phyloP scores from a whole-genome alignment of 805 yeast species.

The Wickerhamiella australiensis region DNA sequence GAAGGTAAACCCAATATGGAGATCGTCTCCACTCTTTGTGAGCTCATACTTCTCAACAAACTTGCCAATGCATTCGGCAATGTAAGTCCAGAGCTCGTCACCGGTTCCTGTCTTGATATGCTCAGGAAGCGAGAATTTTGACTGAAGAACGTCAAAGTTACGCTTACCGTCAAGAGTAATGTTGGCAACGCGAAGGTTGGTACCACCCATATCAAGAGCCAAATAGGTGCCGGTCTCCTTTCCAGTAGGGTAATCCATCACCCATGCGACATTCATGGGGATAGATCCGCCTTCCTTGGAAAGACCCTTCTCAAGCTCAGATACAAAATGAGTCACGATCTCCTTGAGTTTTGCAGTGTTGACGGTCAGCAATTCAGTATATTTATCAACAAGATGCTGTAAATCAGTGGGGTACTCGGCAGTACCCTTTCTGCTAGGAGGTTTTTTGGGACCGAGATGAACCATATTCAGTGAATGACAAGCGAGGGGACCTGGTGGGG shows the following conservation, averaged over 20 bases:
- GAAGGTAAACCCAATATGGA: slow-evolving; percentile 90
- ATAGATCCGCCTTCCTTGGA: slow-evolving; percentile 57
- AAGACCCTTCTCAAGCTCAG: slow-evolving; percentile 73
- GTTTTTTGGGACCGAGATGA: slow-evolving; percentile 72
- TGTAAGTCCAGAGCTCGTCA: slow-evolving; percentile 72
- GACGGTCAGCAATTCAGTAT: slow-evolving; percentile 54
- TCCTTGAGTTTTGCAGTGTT: slow-evolving; percentile 45
- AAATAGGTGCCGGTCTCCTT: slow-evolving; percentile 77
- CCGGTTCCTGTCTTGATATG: slow-evolving; percentile 62
- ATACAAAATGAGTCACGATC: slow-evolving; percentile 63
- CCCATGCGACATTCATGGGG: slow-evolving; percentile 98
- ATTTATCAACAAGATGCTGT: slow-evolving; percentile 42
- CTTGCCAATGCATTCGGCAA: slow-evolving; percentile 64
- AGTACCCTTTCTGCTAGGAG: slow-evolving; percentile 65
- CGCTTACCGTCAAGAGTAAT: slow-evolving; percentile 74
- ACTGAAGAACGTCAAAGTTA: slow-evolving; percentile 74
- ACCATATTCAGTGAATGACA: slow-evolving; percentile 41
- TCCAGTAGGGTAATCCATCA: slow-evolving; percentile 85
- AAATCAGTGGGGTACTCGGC: slow-evolving; percentile 53
- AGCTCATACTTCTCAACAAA: slow-evolving; percentile 68
- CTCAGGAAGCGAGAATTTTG: slow-evolving; percentile 71
- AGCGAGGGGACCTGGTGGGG: background rate
- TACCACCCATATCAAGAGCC: slow-evolving; percentile 96
- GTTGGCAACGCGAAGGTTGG: slow-evolving; percentile 85
- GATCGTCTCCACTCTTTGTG: slow-evolving; percentile 36